A percentile compares a stretch with the other conserved stretches of the same genome.
phyloP scores from a whole-genome alignment of 768 basidiomycete genomes.

The Xanthoconium stramineum region DNA sequence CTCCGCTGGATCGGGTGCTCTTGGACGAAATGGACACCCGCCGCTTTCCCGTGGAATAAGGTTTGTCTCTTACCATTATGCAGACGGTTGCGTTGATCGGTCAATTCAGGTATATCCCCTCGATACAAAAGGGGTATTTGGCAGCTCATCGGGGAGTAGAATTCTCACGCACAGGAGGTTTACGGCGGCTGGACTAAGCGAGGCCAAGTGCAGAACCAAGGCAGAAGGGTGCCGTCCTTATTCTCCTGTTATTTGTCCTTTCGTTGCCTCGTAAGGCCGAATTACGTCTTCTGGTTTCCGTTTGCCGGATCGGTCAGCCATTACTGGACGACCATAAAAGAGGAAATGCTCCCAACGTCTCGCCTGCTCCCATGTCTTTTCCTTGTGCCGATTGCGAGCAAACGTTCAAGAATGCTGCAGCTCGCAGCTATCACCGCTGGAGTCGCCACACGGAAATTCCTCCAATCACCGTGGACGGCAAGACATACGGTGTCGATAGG shows the following conservation, averaged over 20 bases:
- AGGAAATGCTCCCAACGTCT: neutral
- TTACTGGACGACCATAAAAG: neutral
- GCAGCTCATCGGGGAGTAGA: neutral
- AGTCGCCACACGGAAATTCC: neutral
- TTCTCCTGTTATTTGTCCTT: neutral
- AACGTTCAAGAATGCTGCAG: neutral
- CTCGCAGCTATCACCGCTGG: conserved; percentile 1
- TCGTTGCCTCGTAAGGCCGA: neutral
- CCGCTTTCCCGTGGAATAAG: too few species aligned
- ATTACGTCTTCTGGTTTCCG: too few species aligned
- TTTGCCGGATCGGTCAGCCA: neutral
- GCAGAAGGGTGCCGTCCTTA: neutral
- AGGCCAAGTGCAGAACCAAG: neutral
- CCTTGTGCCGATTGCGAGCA: neutral
- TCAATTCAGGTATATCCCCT: too few species aligned
- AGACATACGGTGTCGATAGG: neutral
- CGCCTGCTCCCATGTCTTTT: neutral
- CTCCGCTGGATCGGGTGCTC: too few species aligned
- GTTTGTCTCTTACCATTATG: too few species aligned
- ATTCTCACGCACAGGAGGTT: neutral
- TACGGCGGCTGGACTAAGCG: neutral
- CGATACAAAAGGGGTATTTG: too few species aligned
- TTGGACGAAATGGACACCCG: too few species aligned
- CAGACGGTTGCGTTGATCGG: too few species aligned
- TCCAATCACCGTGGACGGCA: neutral